These are phyloP conservation scores for Didymella lethalis DNA, from an alignment of 2,329 filamentous ascomycete species.

Conservation along the genomic window DNA sequence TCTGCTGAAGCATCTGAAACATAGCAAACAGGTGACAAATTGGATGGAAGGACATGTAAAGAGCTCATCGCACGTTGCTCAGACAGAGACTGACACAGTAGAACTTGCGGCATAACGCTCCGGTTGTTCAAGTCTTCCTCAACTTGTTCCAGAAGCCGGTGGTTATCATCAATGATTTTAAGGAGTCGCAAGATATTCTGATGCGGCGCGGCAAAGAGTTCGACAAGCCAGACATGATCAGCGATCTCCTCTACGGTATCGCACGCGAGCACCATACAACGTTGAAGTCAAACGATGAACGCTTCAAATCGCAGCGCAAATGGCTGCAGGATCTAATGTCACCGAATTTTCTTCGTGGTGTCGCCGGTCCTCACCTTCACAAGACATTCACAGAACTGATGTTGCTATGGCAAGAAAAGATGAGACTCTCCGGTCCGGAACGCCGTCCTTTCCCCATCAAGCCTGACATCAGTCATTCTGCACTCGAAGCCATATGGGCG, in stretches of 20 bases:
- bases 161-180: conserved; percentile 5
- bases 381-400: background rate
- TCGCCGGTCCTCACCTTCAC: background rate
- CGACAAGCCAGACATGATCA: conserved; percentile 50
- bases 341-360: background rate
- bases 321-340: background rate
- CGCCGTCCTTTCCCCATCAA: background rate
- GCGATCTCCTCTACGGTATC: conserved; percentile 46
- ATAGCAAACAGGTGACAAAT: background rate
- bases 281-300: background rate
- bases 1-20: background rate
- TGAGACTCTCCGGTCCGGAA: background rate
- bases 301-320: background rate
- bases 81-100: background rate
- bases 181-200: conserved; percentile 52
- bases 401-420: background rate
- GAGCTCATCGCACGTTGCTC: background rate
- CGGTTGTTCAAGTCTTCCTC: background rate
- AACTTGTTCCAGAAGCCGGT: background rate
- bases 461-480: background rate
- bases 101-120: background rate
- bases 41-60: background rate
- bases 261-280: conserved; percentile 43
- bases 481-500: background rate
- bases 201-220: conserved; percentile 58